Base-by-base conservation (phyloP, 805 yeast genomes). In the Helenozyma rhizophorensis region DNA sequence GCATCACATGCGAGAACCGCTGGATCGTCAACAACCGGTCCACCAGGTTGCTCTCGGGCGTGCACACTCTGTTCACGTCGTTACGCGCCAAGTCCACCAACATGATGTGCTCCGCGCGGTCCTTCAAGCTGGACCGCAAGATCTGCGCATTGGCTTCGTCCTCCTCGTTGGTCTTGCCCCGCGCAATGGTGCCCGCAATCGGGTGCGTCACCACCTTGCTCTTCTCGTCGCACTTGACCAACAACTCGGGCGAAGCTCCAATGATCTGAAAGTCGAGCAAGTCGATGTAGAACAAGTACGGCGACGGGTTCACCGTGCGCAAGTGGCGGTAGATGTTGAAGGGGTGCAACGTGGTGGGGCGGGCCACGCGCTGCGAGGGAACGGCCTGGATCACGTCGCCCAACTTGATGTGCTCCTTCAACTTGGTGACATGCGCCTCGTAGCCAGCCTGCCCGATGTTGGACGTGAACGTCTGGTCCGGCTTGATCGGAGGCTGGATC, bases 331-430 rank as follows among this genome's bases (percentile, higher is more conserved):
- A 93, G 28, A 93, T 83, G 62, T 93, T 93, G 73, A 93, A 93
- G 2, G 99, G 97, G 58, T 93, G 97, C 48, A 93, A 68, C 3
- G 88, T 78, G 0, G 99, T 93, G 23, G 96, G 96, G 60, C 97
- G 80, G 4, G 95, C 86, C 17, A 93, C 88, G 54, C 99, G 75
- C 68, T 93, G 98, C 1, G 97, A 89, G 5, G 99, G 99, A 15
- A 93, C 99, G 1, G 95, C 96, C 62, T 93, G 99, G 63, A 93
- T 84, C 37, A 93, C 86, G 53, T 93, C 97, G 38, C 98, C 99
- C 47, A 78, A 76, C 49, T 80, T 62, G 48, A 93, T 93, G 53
- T 90, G 96, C 25, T 75, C 61, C 53, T 88, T 88, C 52, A 93
- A 72, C 10, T 60, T 70, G 9, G 66, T 57, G 24, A 93, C 99